A percentile compares a stretch with the other conserved stretches of the same genome.
phyloP scores from a whole-genome alignment of 2,329 filamentous ascomycete genomes.

The Chrysosporium queenslandicum region DNA sequence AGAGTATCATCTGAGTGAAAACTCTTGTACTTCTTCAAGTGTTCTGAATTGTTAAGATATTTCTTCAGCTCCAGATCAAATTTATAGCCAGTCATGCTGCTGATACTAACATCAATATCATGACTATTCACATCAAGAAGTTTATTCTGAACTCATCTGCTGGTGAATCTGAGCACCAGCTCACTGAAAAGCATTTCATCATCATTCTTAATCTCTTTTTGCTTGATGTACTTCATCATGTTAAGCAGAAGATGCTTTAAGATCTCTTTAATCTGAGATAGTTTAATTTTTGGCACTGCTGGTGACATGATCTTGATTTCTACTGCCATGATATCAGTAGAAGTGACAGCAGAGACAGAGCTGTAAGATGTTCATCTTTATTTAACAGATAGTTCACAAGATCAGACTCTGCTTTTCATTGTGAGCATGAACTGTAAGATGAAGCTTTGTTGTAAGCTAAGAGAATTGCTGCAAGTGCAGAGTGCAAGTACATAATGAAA shows the following conservation, averaged over 20 bases:
- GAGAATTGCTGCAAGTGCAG: not conserved
- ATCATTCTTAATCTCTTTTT: conserved; percentile 33
- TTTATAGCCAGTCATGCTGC: conserved; percentile 41
- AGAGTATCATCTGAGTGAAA: conserved; percentile 38
- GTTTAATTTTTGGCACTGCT: conserved; percentile 35
- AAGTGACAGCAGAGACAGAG: conserved; percentile 14
- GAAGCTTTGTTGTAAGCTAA: not conserved
- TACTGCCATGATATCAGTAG: conserved; percentile 13
- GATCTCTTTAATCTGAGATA: conserved; percentile 61
- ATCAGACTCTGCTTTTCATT: conserved; percentile 14
- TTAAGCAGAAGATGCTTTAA: conserved; percentile 68
- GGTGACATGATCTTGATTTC: conserved; percentile 10
- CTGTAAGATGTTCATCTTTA: conserved; percentile 25
- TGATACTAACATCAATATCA: conserved; percentile 43
- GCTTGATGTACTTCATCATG: conserved; percentile 58
- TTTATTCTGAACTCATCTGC: conserved; percentile 44
- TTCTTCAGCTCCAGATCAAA: conserved; percentile 38
- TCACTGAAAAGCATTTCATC: conserved; percentile 15
- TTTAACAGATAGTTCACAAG: conserved; percentile 24
- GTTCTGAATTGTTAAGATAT: conserved; percentile 33
- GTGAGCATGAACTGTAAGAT: conserved; percentile 2
- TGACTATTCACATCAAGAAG: conserved; percentile 38
- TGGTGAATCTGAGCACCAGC: conserved; percentile 39
- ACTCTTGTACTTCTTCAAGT: conserved; percentile 36
- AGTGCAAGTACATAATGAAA: no score